These are phyloP conservation scores for Coemansia sp. DNA, from an alignment of 192 early-diverging fungal genomes.

Conservation along the genomic window DNA sequence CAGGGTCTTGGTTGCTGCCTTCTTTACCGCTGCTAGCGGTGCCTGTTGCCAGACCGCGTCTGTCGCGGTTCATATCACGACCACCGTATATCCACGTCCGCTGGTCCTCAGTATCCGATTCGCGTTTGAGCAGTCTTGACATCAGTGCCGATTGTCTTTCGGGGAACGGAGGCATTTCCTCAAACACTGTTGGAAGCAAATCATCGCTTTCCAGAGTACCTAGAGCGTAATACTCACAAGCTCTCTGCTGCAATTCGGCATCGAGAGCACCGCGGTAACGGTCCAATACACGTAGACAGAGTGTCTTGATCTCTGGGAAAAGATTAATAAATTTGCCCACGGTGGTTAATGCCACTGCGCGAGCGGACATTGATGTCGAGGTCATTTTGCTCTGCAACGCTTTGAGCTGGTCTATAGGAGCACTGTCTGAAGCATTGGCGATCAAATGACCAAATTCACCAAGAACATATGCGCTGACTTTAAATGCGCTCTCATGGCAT, in stretches of 20 bases:
- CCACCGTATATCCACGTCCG: conserved; percentile 94
- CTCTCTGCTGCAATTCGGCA: conserved; percentile 95
- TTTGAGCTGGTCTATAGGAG: conserved; percentile 93
- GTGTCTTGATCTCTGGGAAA: conserved; percentile 95
- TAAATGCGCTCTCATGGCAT: conserved; percentile 94
- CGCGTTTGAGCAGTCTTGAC: conserved; percentile 78
- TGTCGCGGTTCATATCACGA: conserved; percentile 73
- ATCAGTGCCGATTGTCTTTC: conserved; percentile 91
- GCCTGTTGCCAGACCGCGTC: conserved; percentile 11
- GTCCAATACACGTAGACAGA: conserved; percentile 83
- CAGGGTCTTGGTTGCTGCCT: neutral
- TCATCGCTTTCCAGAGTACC: conserved; percentile 82
- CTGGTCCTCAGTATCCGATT: conserved; percentile 92
- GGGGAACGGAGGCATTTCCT: conserved; percentile 98
- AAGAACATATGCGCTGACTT: conserved; percentile 94
- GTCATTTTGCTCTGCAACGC: conserved; percentile 91
- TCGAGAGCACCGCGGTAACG: conserved; percentile 88
- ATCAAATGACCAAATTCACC: conserved; percentile 98
- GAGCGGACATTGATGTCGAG: conserved; percentile 74
- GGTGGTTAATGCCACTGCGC: conserved; percentile 85
- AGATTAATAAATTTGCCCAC: conserved; percentile 96
- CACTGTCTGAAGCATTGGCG: conserved; percentile 79
- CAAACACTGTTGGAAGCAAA: conserved; percentile 88
- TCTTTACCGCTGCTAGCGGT: neutral
- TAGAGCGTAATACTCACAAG: conserved; percentile 93